These are phyloP conservation scores for Rhodosporidiobolus odoratus DNA, from an alignment of 768 basidiomycete genomes.

Conservation along the genomic window DNA sequence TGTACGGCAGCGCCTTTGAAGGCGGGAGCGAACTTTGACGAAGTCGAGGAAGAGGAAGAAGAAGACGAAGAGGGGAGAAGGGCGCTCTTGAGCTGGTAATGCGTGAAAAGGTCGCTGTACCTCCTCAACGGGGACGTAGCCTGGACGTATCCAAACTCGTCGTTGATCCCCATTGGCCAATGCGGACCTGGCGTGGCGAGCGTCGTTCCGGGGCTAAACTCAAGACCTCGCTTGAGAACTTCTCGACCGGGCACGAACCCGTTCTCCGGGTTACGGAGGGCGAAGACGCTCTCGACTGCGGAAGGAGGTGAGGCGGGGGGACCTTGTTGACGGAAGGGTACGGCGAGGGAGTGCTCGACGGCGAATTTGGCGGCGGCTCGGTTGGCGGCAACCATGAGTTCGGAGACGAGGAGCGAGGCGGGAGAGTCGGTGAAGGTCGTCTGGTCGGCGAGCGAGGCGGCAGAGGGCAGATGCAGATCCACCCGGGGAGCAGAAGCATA, in stretches of 20 bases:
- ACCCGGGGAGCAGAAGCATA: conserved; percentile 10
- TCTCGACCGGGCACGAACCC: conserved; percentile 50
- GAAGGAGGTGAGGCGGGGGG: conserved; percentile 44
- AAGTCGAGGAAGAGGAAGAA: not conserved
- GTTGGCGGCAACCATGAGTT: conserved; percentile 75
- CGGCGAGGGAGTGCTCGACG: conserved; percentile 57
- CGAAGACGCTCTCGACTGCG: conserved; percentile 53
- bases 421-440: conserved; percentile 41
- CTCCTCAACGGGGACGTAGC: conserved; percentile 84
- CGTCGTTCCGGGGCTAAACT: conserved; percentile 37
- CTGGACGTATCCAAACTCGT: conserved; percentile 72
- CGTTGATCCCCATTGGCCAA: conserved; percentile 62
- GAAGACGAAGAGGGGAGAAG: conserved; percentile 45
- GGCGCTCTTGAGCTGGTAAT: conserved; percentile 89
- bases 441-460: not conserved
- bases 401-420: conserved; percentile 59
- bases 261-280: conserved; percentile 49
- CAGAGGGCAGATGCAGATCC: conserved; percentile 2
- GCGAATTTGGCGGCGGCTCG: conserved; percentile 70
- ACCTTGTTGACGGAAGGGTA: conserved; percentile 56
- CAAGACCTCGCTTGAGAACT: conserved; percentile 52
- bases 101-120: conserved; percentile 69
- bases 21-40: conserved; percentile 2
- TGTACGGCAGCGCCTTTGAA: conserved; percentile 9
- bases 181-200: conserved; percentile 56